phyloP scores from a whole-genome alignment of 257 asterid species.

The Anisodus acutangulus region DNA sequence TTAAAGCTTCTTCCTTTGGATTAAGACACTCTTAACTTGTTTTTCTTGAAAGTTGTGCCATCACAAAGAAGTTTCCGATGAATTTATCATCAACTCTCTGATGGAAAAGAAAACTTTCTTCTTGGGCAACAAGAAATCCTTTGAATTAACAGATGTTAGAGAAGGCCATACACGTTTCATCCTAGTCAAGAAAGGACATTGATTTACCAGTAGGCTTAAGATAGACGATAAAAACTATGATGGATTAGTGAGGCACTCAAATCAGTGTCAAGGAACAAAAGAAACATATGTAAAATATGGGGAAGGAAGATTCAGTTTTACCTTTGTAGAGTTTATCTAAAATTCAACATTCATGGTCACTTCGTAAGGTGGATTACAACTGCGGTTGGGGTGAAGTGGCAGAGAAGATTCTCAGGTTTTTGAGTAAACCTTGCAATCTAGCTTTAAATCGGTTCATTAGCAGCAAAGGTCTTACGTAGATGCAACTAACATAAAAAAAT shows the following conservation, averaged over 20 bases:
- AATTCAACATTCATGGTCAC: no score
- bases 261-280: no score
- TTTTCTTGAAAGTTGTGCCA: neutral
- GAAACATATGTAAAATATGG: no score
- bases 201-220: neutral
- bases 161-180: neutral
- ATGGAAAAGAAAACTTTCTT: neutral
- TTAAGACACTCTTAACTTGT: neutral
- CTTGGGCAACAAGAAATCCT: neutral
- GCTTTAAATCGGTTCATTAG: neutral
- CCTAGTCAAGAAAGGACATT: neutral
- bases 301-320: no score
- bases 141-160: neutral
- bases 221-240: no score
- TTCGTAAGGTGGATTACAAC: neutral
- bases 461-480: neutral
- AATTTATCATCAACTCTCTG: neutral
- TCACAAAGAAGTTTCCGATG: neutral
- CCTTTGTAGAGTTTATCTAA: no score
- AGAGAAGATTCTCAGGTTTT: neutral
- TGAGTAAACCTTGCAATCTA: neutral
- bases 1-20: neutral
- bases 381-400: neutral
- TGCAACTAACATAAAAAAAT: neutral
- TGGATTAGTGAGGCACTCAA: no score